A percentile compares a stretch with the other conserved stretches of the same genome.
phyloP scores from a whole-genome alignment of 1,284 basidiomycete species.

The Athelia psychrophila region DNA sequence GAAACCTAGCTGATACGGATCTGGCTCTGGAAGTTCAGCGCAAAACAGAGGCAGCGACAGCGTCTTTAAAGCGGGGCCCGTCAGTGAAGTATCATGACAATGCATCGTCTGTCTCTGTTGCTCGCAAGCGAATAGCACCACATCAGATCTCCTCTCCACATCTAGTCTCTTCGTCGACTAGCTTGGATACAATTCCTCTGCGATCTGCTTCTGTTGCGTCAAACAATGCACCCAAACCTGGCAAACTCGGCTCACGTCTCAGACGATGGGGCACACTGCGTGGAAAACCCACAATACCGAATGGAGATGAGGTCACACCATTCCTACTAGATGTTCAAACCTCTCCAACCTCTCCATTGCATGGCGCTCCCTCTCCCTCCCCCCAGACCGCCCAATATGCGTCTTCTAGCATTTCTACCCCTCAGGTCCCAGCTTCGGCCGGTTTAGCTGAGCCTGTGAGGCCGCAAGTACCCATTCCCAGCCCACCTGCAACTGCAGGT shows the following conservation, averaged over 20 bases:
- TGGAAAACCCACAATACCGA: conserved; percentile 47
- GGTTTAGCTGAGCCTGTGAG: conserved; percentile 51
- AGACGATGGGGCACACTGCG: conserved; percentile 68
- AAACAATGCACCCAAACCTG: conserved; percentile 26
- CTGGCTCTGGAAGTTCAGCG: conserved; percentile 67
- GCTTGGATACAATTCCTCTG: conserved; percentile 71
- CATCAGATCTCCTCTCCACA: conserved; percentile 73
- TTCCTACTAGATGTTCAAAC: conserved; percentile 37
- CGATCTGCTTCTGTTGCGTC: conserved; percentile 40
- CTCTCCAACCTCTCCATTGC: too few relatives aligned
- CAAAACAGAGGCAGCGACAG: conserved; percentile 66
- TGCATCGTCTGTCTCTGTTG: conserved; percentile 33
- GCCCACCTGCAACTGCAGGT: conserved; percentile 65
- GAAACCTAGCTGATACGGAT: conserved; percentile 43
- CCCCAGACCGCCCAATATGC: conserved; percentile 37
- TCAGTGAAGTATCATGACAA: conserved; percentile 43
- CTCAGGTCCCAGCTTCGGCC: conserved; percentile 28
- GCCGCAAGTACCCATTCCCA: conserved; percentile 48
- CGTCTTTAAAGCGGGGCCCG: conserved; percentile 60
- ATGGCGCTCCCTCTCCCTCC: conserved; percentile 24
- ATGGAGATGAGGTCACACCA: conserved; percentile 51
- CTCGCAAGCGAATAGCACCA: conserved; percentile 62
- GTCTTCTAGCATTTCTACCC: conserved; percentile 33
- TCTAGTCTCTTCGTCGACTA: conserved; percentile 71
- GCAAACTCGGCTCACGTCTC: conserved; percentile 63